Base-by-base conservation (phyloP, 1,284 basidiomycete species). In the Vanrija sp. region DNA sequence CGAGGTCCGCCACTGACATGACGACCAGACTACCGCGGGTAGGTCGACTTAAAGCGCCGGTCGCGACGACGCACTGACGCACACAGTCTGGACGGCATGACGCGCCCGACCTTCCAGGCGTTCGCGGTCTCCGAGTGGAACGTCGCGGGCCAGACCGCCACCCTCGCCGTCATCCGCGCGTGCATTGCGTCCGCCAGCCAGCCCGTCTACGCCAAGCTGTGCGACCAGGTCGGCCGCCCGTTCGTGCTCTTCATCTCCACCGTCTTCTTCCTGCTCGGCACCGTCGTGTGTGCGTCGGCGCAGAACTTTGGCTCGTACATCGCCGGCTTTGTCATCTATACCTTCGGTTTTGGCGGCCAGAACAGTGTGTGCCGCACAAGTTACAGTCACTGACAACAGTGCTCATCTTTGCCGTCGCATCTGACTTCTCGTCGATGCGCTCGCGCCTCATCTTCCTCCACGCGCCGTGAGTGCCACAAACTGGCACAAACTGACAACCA, bases 201-300 rank as follows among this genome's bases (percentile, higher is more conserved):
- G 75, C 89, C 89, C 1, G 80, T 89, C 43, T 85, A 89, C 64
- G 89, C 89, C 3, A 90, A 89, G 74, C 73, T 90, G 29, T 83
- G 87, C 5, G 88, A 91, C 67, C 83, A 87, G 28, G 67, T 80
- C 10, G 80, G 80, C 3, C 46, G 46, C 15, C 19, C 46, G 16
- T 48, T 39, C 19, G 46, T 78, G 45, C 52, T 78, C 45, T 34
- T 64, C 26, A 62, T 73, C 54, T 66, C 67, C 16, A 62, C 73
- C n/a, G 9, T 77, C 29, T 68, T 77, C 57, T 78, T 74, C 51
- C 61, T 71, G 10, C 46, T 78, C 26, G 65, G 76, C 3, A 74
- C 74, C 0, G 70, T 78, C 47, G 64, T 78, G 29, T 69, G 75
- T 42, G 74, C 77, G 0, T 61, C 66, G 3, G 64, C 71, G 3